Evolutionary conservation across 352 stramenopile genomes (phyloP), one percentile per base, ranked within the genome.

Genomic region (Phytophthora rubi): DNA sequence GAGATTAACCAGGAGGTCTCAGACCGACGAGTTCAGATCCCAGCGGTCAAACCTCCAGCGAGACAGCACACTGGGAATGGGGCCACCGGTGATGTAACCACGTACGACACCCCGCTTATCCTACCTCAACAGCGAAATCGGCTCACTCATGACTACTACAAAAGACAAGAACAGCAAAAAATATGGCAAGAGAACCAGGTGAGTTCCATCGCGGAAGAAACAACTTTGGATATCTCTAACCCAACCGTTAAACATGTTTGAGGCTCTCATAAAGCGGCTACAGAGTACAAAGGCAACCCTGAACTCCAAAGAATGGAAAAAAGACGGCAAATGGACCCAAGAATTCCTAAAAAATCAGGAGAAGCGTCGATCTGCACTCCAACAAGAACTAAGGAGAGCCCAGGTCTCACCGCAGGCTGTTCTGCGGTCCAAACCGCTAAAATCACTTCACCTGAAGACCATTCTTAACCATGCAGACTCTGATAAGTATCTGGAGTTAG

Each of bases 111-210:
- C 57, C 59, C 63, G 16, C 54, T 60, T 4, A 33, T 57, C 7
- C 37, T 71, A 15, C 64, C 47, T 32, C 57, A 65, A 13, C 74
- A 56, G 47, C 79, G 59, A 58, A 64, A 77, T 45, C 58, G 21
- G 1, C 32, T 60, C 6, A 48, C 48, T 4, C 56, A 73, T 7
- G 85, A 92, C 54, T 91, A 88, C 65, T 80, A 86, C 68, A 88
- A 82, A 60, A 85, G 79, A 55, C 83, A 91, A 57, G 81, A 90
- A 58, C 83, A 92, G 53, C 62, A 80, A 28, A 88, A 88, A 35
- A 94, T 94, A 33, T 91, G 76, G 76, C 71, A 85, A 16, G 86
- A 93, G 49, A 93, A 94, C 47, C 85, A 93, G 76, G 79, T 85
- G 69, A 57, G 15, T 23, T 23, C 4, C 6, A 15, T 52, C 52